phyloP scores from a whole-genome alignment of 257 asterid genomes.

The Euphrasia confusa region DNA sequence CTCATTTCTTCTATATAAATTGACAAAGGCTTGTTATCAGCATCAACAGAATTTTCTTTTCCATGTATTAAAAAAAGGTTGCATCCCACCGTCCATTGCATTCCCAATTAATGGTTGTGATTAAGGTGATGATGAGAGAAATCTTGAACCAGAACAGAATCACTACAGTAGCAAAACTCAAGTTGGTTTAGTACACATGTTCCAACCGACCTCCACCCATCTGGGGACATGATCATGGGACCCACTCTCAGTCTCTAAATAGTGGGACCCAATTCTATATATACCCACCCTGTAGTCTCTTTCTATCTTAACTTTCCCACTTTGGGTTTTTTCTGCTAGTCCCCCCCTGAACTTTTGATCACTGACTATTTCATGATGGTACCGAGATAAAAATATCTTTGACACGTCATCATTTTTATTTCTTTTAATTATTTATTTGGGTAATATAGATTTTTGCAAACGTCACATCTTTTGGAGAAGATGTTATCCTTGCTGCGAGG shows the following conservation, averaged over 20 bases:
- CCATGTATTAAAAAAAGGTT: no score
- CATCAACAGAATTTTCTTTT: no score
- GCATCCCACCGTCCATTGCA: background rate
- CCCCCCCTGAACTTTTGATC: background rate
- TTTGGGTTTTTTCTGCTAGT: constrained; percentile 17
- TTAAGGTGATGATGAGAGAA: constrained; percentile 22
- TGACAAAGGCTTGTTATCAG: no score
- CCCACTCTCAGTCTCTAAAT: constrained; percentile 6
- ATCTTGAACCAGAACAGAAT: constrained; percentile 34
- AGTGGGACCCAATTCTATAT: constrained; percentile 26
- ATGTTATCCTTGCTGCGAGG: constrained; percentile 45
- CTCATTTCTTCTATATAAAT: background rate
- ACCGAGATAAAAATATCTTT: background rate
- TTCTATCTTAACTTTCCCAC: constrained; percentile 32
- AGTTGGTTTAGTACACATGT: constrained; percentile 30
- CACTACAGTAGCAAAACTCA: constrained; percentile 38
- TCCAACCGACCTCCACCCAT: background rate
- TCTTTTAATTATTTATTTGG: no score
- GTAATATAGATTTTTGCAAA: background rate
- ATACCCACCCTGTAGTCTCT: constrained; percentile 28
- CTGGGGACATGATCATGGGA: constrained; percentile 21
- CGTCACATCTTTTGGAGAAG: background rate
- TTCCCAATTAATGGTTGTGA: constrained; percentile 19
- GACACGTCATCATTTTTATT: no score
- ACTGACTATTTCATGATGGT: background rate